Conservation (phyloP, 139 green algal species). For the Chlamydomonas asymmetrica region DNA sequence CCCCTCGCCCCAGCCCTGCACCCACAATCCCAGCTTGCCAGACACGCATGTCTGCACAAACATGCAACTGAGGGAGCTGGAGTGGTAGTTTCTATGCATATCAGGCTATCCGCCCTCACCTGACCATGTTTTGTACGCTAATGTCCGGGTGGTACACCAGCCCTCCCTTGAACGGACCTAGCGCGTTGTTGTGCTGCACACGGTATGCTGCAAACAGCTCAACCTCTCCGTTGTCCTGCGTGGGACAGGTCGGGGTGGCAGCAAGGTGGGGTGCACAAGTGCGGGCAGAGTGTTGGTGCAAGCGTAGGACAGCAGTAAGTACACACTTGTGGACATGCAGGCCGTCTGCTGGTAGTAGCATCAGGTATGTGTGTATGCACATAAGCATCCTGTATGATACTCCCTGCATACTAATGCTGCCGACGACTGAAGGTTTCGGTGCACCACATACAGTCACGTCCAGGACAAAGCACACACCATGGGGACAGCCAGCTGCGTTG, state of each 20-base stretch:
- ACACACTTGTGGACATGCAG: not conserved
- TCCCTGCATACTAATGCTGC: not conserved
- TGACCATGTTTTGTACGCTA: conserved; percentile 62
- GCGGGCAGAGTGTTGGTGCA: not conserved
- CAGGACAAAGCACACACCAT: not conserved
- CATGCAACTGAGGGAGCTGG: no score
- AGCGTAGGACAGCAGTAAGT: not conserved
- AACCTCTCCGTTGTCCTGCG: conserved; percentile 32
- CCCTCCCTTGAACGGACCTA: conserved; percentile 85
- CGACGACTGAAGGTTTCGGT: not conserved
- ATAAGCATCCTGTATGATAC: not conserved
- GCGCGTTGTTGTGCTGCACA: conserved; percentile 89
- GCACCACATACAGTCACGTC: not conserved
- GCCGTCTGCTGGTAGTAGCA: not conserved
- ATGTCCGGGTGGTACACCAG: conserved; percentile 75
- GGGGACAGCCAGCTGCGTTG: not conserved
- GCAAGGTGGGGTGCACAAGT: not conserved
- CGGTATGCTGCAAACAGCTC: conserved; percentile 77
- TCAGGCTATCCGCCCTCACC: no score
- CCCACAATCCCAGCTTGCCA: no score
- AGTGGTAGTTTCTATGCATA: no score
- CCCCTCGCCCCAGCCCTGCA: no score
- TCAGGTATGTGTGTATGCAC: not conserved
- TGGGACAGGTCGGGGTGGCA: no score
- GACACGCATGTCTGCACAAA: no score